Base-by-base conservation (phyloP, 176 grass and related monocot species). In the Raddia guianensis region DNA sequence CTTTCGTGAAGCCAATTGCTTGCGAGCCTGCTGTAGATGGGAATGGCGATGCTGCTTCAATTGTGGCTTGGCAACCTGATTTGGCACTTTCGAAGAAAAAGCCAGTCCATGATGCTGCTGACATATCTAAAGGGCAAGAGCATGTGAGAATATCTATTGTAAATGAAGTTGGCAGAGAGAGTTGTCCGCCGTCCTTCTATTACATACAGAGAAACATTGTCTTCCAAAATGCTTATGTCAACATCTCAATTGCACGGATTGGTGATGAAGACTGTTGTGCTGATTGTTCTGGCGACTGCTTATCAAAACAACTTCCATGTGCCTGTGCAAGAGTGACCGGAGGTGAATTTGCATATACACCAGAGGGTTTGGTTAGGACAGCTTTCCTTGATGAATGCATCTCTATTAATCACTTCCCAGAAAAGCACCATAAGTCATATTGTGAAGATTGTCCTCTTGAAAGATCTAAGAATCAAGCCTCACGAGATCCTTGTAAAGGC, bases 61-160 rank as follows among this genome's bases (percentile, higher is more conserved):
- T 83, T 11, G 77, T 87, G 76, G 11, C 84, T 52, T 87, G 70
- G 57, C 49, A 87, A n/a, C 52, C 85, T 19, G 74, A 93, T 9
- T 64, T 91, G n/a, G 49, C 76, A 48, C 66, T 85, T 54, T 73
- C 20, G 56, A 83, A 62, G n/a, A 27, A 52, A 72, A 81, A 85
- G 75, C 76, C 82, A 73, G 48, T 21, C 12, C 94, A 93, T 75
- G 89, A 97, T 85, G 58, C 82, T 16, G 70, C 81, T 65, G 89
- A 97, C 58, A 93, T 97, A 89, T 82, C 89, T 12, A 97, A 73
- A 84, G 94, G 91, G 19, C 79, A 83, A 82, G 91, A 94, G 61
- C 77, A 71, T 47, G 72, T 93, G 32, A 83, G 75, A 56, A 89
- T 97, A 82, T 79, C 91, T 43, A 34, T 97, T 43, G 69, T 87